Evolutionary conservation across 371 early-diverging fungal species (phyloP).

Genomic region (Rhizopus microsporus): DNA sequence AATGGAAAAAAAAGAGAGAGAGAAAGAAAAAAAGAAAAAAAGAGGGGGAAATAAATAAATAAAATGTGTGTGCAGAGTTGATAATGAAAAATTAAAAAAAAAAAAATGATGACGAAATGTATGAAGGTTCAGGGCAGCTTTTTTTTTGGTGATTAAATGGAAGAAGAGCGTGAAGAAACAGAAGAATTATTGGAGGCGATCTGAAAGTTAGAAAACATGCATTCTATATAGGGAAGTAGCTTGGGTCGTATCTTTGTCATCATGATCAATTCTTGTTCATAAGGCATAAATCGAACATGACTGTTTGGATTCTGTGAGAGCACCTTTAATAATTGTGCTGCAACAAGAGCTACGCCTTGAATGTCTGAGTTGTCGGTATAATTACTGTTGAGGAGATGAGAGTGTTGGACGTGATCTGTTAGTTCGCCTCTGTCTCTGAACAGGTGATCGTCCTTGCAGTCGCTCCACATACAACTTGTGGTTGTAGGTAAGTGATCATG

Average conservation of each 20-base stretch:
- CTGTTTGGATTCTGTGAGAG: slow-evolving; percentile 58
- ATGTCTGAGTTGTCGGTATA: slow-evolving; percentile 39
- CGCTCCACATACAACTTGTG: slow-evolving; percentile 51
- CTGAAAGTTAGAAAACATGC: slow-evolving; percentile 27
- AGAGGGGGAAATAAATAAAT: neutral
- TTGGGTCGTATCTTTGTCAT: slow-evolving; percentile 32
- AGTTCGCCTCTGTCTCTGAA: slow-evolving; percentile 18
- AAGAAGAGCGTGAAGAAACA: slow-evolving; percentile 13
- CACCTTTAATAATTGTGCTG: slow-evolving; percentile 64
- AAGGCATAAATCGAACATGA: slow-evolving; percentile 57
- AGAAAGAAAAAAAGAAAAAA: slow-evolving; percentile 4
- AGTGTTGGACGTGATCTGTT: slow-evolving; percentile 15
- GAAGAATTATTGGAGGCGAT: slow-evolving; percentile 10
- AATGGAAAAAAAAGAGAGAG: neutral
- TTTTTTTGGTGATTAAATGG: neutral
- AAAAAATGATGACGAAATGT: neutral
- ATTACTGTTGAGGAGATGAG: slow-evolving; percentile 21
- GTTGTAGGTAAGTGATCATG: slow-evolving; percentile 44
- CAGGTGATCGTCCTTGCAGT: slow-evolving; percentile 25
- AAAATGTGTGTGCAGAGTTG: neutral
- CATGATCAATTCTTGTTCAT: slow-evolving; percentile 40
- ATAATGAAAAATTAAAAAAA: slow-evolving; percentile 1
- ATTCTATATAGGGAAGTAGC: slow-evolving; percentile 23
- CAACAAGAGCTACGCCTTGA: slow-evolving; percentile 63
- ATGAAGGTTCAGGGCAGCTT: neutral